These are phyloP conservation scores for Strobilomyces echinocephalus DNA, from an alignment of 768 basidiomycete species.

Conservation along the genomic window DNA sequence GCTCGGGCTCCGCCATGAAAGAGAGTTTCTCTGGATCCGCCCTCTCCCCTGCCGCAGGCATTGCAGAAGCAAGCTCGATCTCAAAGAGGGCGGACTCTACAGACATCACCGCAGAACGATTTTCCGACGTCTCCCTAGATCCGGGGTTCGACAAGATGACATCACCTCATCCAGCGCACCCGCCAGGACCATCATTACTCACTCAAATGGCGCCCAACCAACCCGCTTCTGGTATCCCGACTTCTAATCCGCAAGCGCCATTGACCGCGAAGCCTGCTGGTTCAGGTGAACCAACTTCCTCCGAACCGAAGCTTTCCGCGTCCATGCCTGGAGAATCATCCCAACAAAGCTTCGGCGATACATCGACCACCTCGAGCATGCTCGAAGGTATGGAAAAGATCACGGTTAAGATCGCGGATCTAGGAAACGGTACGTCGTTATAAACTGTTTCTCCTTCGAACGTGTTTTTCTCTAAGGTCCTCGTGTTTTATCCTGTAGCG, in stretches of 20 bases:
- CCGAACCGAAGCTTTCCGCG: slow-evolving; percentile 25
- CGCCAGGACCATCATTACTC: slow-evolving; percentile 64
- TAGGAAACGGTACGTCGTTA: slow-evolving; percentile 76
- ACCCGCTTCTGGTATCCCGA: slow-evolving; percentile 14
- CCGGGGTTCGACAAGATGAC: slow-evolving; percentile 37
- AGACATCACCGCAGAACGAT: slow-evolving; percentile 46
- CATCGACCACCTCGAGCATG: slow-evolving; percentile 27
- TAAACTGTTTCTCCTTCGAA: not conserved
- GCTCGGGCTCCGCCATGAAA: slow-evolving; percentile 22
- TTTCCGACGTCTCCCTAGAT: slow-evolving; percentile 46
- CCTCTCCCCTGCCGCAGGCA: slow-evolving; percentile 4
- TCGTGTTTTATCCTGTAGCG: slow-evolving; percentile 33
- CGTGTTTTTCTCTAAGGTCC: not conserved
- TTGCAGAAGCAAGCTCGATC: slow-evolving; percentile 10
- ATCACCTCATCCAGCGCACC: slow-evolving; percentile 32
- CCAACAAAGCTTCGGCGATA: slow-evolving; percentile 22
- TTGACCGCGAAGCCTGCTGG: slow-evolving; percentile 18
- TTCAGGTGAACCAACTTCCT: slow-evolving; percentile 14
- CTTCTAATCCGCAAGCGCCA: slow-evolving; percentile 28
- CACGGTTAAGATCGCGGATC: slow-evolving; percentile 97
- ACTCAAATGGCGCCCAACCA: slow-evolving; percentile 59
- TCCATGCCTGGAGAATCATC: slow-evolving; percentile 30
- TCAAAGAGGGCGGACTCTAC: slow-evolving; percentile 33
- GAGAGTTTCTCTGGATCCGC: slow-evolving; percentile 20
- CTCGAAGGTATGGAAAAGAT: slow-evolving; percentile 58